phyloP scores from a whole-genome alignment of 176 grass and related monocot genomes.

The Avena sativa region DNA sequence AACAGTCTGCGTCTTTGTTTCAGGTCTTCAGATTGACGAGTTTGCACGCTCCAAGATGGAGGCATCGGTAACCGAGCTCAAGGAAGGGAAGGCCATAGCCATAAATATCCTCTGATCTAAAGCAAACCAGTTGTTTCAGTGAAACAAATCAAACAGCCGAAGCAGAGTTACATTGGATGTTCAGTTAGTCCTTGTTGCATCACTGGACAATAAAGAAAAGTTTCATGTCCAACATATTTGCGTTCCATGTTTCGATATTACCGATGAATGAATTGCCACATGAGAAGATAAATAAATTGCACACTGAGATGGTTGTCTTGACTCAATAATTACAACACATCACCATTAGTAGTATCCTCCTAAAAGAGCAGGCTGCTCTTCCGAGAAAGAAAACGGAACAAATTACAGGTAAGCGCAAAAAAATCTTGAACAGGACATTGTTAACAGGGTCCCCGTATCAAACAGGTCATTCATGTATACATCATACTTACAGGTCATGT shows the following conservation, averaged over 20 bases:
- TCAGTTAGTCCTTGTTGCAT: neutral
- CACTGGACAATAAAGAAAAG: neutral
- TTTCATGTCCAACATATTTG: neutral
- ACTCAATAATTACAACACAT: neutral
- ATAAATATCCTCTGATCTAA: neutral
- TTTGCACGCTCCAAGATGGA: slow-evolving; percentile 70
- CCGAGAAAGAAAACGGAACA: neutral
- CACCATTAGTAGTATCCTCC: neutral
- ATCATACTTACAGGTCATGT: slow-evolving; percentile 41
- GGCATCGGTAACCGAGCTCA: slow-evolving; percentile 51
- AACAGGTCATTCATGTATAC: neutral
- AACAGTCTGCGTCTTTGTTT: neutral
- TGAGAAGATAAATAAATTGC: neutral
- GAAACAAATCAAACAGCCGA: neutral
- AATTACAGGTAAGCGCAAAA: neutral
- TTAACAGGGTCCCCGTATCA: neutral
- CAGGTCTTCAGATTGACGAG: slow-evolving; percentile 62
- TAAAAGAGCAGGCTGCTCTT: neutral
- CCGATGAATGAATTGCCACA: neutral
- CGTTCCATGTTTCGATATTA: neutral
- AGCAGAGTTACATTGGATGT: neutral
- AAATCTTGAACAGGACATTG: neutral
- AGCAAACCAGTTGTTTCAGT: neutral
- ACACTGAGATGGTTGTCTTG: neutral
- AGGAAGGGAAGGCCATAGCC: slow-evolving; percentile 44